These are phyloP conservation scores for Fusarium bulbicola DNA, from an alignment of 2,329 filamentous ascomycete species.

Conservation along the genomic window DNA sequence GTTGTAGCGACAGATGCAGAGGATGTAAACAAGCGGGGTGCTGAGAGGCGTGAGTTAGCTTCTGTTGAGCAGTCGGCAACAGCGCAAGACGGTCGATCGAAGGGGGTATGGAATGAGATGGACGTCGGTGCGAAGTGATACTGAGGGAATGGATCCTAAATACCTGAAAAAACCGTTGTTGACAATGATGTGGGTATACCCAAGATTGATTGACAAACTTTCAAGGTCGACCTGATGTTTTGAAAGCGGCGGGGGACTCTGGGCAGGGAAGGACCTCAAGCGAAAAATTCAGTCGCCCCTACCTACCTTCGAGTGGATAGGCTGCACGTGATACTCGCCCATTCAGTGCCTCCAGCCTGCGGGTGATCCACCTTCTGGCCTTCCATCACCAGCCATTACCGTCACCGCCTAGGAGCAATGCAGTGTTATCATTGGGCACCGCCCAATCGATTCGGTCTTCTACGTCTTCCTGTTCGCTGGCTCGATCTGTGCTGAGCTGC, in stretches of 20 bases:
- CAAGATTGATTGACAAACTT: constrained; percentile 49
- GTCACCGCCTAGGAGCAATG: constrained; percentile 43
- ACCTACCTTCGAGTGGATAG: constrained; percentile 35
- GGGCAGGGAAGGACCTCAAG: constrained; percentile 49
- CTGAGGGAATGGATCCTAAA: constrained; percentile 35
- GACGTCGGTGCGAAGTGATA: constrained; percentile 21
- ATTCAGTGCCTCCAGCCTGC: constrained; percentile 19
- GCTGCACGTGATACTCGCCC: constrained; percentile 48
- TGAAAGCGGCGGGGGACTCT: constrained; percentile 55
- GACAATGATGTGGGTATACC: constrained; percentile 43
- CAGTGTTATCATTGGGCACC: constrained; percentile 37
- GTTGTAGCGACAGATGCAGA: constrained; percentile 42
- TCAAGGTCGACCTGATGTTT: constrained; percentile 52
- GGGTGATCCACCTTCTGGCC: constrained; percentile 28
- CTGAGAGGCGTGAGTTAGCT: constrained; percentile 49
- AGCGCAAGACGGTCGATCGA: constrained; percentile 24
- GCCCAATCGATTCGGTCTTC: constrained; percentile 8
- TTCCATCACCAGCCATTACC: constrained; percentile 26
- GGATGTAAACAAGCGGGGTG: constrained; percentile 61
- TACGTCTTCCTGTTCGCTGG: constrained; percentile 23
- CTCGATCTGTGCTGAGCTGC: constrained; percentile 18
- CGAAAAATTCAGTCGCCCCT: constrained; percentile 56
- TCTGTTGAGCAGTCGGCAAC: constrained; percentile 26
- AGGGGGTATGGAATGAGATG: constrained; percentile 1
- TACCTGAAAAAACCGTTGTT: constrained; percentile 42